Percentiles rank a stretch among this genome's conserved stretches.
Conservation (phyloP, 2,329 filamentous ascomycete genomes). For the Paecilomyces sp. region DNA sequence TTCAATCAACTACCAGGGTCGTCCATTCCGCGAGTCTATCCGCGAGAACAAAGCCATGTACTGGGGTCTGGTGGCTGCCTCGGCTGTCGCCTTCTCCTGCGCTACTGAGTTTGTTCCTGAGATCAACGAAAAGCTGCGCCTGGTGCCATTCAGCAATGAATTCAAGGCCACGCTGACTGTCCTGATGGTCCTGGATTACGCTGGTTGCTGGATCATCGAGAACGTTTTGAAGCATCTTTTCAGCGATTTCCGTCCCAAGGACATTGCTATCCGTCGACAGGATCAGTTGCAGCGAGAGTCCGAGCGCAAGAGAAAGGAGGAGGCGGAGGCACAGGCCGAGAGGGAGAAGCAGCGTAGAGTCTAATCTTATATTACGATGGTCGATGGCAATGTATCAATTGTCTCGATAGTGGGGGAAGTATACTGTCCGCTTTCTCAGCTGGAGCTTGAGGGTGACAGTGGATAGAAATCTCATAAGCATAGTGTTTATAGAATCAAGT, state of each 20-base stretch:
- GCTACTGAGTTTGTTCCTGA: conserved; percentile 94
- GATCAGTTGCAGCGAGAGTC: conserved; percentile 79
- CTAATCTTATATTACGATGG: conserved; percentile 7
- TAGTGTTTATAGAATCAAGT: not conserved
- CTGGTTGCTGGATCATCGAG: conserved; percentile 80
- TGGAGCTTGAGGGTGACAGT: not conserved
- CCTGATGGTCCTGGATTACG: conserved; percentile 83
- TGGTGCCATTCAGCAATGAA: conserved; percentile 80
- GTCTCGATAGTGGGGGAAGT: not conserved
- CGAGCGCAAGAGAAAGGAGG: conserved; percentile 57
- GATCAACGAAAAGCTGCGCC: conserved; percentile 84
- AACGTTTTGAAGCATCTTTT: conserved; percentile 77
- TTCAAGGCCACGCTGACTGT: conserved; percentile 83
- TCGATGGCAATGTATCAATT: not conserved
- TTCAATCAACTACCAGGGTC: conserved; percentile 97
- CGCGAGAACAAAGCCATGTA: conserved; percentile 98
- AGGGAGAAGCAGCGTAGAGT: conserved; percentile 24
- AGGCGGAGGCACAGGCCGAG: conserved; percentile 36
- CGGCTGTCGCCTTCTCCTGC: conserved; percentile 84
- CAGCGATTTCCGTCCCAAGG: conserved; percentile 86
- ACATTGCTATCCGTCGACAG: conserved; percentile 78
- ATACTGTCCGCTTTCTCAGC: not conserved
- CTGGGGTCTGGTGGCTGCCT: conserved; percentile 87
- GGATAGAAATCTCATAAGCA: not conserved
- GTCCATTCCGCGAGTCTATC: conserved; percentile 93